Conservation (phyloP, 2,329 filamentous ascomycete genomes). For the Dendryphion nanum region DNA sequence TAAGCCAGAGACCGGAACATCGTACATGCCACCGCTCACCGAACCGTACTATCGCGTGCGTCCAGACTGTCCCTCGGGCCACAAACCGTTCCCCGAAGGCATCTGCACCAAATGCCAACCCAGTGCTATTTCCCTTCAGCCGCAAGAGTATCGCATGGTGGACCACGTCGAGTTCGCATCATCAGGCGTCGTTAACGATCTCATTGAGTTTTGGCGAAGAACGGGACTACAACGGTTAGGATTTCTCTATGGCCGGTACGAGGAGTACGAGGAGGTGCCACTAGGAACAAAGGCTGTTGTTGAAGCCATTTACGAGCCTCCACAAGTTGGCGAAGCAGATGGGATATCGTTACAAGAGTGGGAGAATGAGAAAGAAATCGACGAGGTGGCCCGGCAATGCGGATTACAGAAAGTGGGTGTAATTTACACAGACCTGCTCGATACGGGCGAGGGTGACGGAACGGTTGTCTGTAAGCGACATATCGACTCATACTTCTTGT, state of each 20-base stretch:
- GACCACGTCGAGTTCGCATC: slow-evolving; percentile 97
- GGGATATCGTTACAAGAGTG: slow-evolving; percentile 83
- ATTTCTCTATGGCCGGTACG: slow-evolving; percentile 86
- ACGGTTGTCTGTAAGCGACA: slow-evolving; percentile 93
- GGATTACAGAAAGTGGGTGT: slow-evolving; percentile 87
- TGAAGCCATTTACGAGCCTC: slow-evolving; percentile 95
- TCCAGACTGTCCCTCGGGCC: slow-evolving; percentile 85
- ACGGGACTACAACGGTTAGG: slow-evolving; percentile 82
- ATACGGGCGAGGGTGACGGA: slow-evolving; percentile 77
- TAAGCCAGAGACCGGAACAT: slow-evolving; percentile 88
- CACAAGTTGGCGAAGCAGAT: slow-evolving; percentile 84
- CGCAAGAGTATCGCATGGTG: slow-evolving; percentile 92
- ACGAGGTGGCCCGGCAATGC: slow-evolving; percentile 76
- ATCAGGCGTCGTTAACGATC: slow-evolving; percentile 78
- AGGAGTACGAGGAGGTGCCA: slow-evolving; percentile 88
- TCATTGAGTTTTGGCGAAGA: slow-evolving; percentile 88
- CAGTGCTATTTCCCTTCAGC: slow-evolving; percentile 91
- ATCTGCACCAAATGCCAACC: slow-evolving; percentile 99
- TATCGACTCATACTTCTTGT: slow-evolving; percentile 90
- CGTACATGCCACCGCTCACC: slow-evolving; percentile 90
- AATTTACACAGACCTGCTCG: slow-evolving; percentile 89
- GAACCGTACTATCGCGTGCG: slow-evolving; percentile 92
- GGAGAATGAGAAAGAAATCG: slow-evolving; percentile 79
- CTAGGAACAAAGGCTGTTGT: slow-evolving; percentile 93
- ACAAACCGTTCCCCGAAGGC: slow-evolving; percentile 89